Evolutionary conservation across 805 yeast genomes (phyloP).

Genomic region (Metschnikowia gruessii): DNA sequence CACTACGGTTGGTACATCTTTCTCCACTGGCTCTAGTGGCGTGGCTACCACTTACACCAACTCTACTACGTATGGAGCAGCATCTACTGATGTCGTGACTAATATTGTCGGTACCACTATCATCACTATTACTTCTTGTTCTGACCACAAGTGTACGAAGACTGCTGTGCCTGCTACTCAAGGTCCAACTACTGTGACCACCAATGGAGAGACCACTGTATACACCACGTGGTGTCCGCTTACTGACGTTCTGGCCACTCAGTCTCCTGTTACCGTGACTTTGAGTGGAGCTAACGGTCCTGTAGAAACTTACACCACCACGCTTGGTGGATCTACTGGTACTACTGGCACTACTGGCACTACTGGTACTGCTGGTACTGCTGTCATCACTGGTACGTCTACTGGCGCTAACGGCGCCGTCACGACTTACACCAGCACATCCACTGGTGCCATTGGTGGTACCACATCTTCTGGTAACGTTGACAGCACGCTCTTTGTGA

Average conservation of each 20-base stretch:
- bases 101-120: conserved; percentile 28
- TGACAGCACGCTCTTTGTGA: background rate
- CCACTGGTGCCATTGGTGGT: too few relatives aligned
- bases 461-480: too few relatives aligned
- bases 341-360: too few relatives aligned
- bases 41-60: conserved; percentile 12
- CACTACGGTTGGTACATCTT: background rate
- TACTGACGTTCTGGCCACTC: conserved; percentile 23
- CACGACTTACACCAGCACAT: too few relatives aligned
- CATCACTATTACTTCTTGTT: conserved; percentile 27
- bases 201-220: conserved; percentile 18
- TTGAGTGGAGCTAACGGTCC: conserved; percentile 11
- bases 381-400: too few relatives aligned
- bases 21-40: conserved; percentile 6
- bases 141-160: conserved; percentile 13
- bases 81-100: conserved; percentile 22
- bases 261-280: conserved; percentile 12
- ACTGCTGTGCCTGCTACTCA: conserved; percentile 29
- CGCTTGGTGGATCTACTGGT: background rate
- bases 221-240: conserved; percentile 39
- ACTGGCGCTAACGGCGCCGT: too few relatives aligned
- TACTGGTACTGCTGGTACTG: conserved; percentile 1
- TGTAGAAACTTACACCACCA: conserved; percentile 1
- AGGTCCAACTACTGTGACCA: conserved; percentile 29
- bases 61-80: conserved; percentile 6